Evolutionary conservation across 768 basidiomycete genomes (phyloP), one percentile per base, ranked within the genome.

Genomic region (Kwoniella dendrophila): DNA sequence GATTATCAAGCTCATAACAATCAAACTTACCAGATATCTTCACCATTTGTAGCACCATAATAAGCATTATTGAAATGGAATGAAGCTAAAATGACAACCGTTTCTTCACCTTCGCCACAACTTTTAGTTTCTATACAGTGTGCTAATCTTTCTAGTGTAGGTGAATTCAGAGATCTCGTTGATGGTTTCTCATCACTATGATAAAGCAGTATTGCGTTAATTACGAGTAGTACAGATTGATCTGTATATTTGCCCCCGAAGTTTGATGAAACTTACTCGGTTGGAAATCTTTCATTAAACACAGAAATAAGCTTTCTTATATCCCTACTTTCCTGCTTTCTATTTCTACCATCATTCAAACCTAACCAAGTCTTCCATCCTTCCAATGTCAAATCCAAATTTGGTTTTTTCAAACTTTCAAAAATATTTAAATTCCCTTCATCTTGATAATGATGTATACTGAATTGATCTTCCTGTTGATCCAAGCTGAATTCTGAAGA

Each of bases 11-110:
- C 18, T 11, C 12, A 41, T 2, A 52, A 22, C 24, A 14, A 40
- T 5, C 10, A 43, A 12, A 50, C 65, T 40, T 24, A 61, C 65
- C 65, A 67, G 48, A 67, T 67, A 48, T 67, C 65, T 49, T 67
- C 65, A 2, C 65, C 65, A 22, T 54, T 54, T 2, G 56, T 57
- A 20, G 32, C 32, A 24, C 65, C 65, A 4, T n/a, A n/a, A 11
- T 43, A 41, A n/a, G 60, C 55, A 27, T 67, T 67, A 26, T 55
- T 47, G 50, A 67, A 67, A 43, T 67, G 65, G 14, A 58, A 56
- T 8, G 59, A 62, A 22, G 59, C 56, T 3, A 67, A 56, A 8
- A 67, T 32, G 20, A 67, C 59, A 0, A 67, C 56, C 2, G 48
- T 67, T 44, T 67, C 65, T 36, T 67, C 60, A 18, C 56, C 65